Conservation (phyloP, 2,329 filamentous ascomycete genomes). For the Nothophoma quercina region DNA sequence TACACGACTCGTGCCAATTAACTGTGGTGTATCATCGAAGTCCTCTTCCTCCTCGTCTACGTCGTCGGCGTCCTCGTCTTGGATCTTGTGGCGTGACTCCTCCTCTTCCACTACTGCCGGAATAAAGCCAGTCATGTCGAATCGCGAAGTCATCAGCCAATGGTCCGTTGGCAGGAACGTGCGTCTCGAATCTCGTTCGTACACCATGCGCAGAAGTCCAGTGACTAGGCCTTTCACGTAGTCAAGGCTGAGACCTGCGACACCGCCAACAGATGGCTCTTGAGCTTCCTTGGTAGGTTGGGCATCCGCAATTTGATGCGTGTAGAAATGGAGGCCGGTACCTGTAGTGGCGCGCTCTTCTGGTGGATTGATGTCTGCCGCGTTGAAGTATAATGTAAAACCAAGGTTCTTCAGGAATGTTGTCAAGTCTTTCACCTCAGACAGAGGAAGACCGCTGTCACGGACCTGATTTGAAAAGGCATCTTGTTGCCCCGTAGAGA, state of each 20-base stretch:
- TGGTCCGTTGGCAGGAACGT: slow-evolving; percentile 83
- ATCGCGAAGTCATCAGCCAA: slow-evolving; percentile 90
- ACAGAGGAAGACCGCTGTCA: slow-evolving; percentile 72
- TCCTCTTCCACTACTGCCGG: slow-evolving; percentile 87
- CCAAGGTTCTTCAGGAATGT: slow-evolving; percentile 89
- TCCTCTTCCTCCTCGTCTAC: slow-evolving; percentile 53
- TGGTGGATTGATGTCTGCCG: slow-evolving; percentile 66
- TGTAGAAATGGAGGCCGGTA: slow-evolving; percentile 53
- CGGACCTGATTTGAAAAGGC: slow-evolving; percentile 42
- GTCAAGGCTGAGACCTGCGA: slow-evolving; percentile 76
- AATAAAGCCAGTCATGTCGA: slow-evolving; percentile 90
- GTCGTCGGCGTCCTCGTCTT: slow-evolving; percentile 68
- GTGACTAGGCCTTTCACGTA: slow-evolving; percentile 84
- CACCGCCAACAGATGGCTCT: slow-evolving; percentile 62
- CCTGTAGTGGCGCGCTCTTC: slow-evolving; percentile 55
- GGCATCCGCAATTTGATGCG: slow-evolving; percentile 26
- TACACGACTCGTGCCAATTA: slow-evolving; percentile 66
- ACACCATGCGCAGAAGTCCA: slow-evolving; percentile 82
- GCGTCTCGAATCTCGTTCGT: slow-evolving; percentile 89
- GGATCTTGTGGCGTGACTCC: slow-evolving; percentile 73
- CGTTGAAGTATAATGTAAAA: slow-evolving; percentile 87
- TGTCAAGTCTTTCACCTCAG: slow-evolving; percentile 76
- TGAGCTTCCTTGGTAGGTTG: slow-evolving; percentile 38
- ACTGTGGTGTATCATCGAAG: slow-evolving; percentile 42
- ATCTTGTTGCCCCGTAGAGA: slow-evolving; percentile 61